These are phyloP conservation scores for Botrytis paeoniae DNA, from an alignment of 2,329 filamentous ascomycete genomes.

Conservation along the genomic window DNA sequence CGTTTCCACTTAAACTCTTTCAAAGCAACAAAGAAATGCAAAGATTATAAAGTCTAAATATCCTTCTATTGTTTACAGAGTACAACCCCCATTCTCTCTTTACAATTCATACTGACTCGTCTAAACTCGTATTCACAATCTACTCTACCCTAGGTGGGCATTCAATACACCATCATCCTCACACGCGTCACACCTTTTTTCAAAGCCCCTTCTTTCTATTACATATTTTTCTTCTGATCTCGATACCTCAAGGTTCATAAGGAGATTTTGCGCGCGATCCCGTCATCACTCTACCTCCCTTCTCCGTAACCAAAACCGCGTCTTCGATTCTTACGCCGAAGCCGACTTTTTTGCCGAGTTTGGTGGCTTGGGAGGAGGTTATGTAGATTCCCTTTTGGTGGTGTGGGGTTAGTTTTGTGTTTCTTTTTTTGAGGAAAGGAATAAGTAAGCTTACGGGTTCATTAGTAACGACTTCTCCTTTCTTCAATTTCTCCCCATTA, in stretches of 20 bases:
- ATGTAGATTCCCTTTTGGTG: slow-evolving; percentile 52
- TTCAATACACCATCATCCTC: not conserved
- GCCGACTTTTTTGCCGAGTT: slow-evolving; percentile 38
- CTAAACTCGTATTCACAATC: not conserved
- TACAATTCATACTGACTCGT: not conserved
- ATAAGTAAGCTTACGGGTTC: slow-evolving; percentile 45
- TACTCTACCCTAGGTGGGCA: not conserved
- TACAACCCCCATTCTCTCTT: no score
- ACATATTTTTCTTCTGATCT: not conserved
- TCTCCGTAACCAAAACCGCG: slow-evolving; percentile 53
- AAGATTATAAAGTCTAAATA: not conserved
- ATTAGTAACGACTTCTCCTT: slow-evolving; percentile 61
- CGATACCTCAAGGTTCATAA: slow-evolving; percentile 27
- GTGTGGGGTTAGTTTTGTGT: not conserved
- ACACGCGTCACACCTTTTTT: not conserved
- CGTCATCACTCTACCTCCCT: slow-evolving; percentile 44
- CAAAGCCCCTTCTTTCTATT: not conserved
- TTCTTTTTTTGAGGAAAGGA: not conserved
- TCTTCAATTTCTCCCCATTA: slow-evolving; percentile 48
- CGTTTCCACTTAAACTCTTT: no score
- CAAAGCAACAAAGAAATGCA: no score
- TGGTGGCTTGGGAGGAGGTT: slow-evolving; percentile 36
- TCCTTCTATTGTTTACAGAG: not conserved
- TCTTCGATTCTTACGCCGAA: slow-evolving; percentile 64
- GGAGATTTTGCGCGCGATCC: slow-evolving; percentile 29